Conservation (phyloP, 139 green algal genomes). For the Tetradesmus lagerheimii region DNA sequence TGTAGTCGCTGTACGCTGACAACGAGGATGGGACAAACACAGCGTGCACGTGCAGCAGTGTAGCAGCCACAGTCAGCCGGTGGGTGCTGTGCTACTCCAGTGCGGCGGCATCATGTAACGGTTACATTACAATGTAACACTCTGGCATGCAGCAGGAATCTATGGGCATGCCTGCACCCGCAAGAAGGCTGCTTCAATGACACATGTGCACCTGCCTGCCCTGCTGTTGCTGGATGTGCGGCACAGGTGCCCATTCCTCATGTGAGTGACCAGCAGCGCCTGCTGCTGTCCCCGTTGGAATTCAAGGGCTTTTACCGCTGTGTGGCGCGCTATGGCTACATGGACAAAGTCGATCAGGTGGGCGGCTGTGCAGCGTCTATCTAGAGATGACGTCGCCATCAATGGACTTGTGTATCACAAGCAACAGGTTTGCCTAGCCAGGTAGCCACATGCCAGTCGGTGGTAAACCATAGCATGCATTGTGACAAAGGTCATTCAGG, state of each 20-base stretch:
- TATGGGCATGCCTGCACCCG: neutral
- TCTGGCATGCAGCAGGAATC: neutral
- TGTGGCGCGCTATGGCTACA: neutral
- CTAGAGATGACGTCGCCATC: too few species aligned
- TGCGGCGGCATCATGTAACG: neutral
- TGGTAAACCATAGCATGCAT: neutral
- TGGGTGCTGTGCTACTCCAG: too few species aligned
- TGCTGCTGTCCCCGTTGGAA: conserved; percentile 2
- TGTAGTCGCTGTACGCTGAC: too few species aligned
- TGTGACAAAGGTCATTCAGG: too few species aligned
- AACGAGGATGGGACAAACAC: neutral
- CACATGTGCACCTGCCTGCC: neutral
- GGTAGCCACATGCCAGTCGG: neutral
- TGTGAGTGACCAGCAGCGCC: neutral
- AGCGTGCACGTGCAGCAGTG: neutral
- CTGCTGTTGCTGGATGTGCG: neutral
- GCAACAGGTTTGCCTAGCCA: too few species aligned
- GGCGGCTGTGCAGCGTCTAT: neutral
- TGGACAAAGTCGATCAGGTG: neutral
- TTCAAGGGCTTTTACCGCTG: neutral
- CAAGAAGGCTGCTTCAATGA: neutral
- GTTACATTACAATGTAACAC: neutral
- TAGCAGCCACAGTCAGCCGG: neutral
- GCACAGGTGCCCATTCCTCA: neutral
- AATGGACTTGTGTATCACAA: too few species aligned